Conservation (phyloP, 441 rosid species). For the Arabidopsis lyrata region DNA sequence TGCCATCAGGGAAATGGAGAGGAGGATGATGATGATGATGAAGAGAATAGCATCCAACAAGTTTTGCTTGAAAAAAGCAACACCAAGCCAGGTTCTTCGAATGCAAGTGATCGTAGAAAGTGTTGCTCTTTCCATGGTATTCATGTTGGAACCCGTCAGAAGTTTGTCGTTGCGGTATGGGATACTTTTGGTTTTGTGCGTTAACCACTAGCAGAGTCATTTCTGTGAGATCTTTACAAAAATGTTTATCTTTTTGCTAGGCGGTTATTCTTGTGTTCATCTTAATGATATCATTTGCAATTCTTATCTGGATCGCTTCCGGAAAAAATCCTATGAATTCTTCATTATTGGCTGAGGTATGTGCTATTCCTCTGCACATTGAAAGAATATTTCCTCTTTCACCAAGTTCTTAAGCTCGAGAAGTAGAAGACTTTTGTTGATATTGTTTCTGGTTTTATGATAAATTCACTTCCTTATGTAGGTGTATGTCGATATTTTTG, state of each 20-base stretch:
- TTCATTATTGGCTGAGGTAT: conserved; percentile 57
- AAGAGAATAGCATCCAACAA: conserved; percentile 53
- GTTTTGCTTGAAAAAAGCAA: conserved; percentile 52
- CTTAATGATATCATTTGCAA: conserved; percentile 60
- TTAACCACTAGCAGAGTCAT: background rate
- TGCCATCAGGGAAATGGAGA: conserved; percentile 92
- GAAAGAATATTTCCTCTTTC: conserved; percentile 1
- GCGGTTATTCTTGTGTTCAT: conserved; percentile 56
- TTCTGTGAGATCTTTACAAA: conserved; percentile 10
- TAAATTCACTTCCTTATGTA: conserved; percentile 30
- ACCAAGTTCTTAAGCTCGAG: background rate
- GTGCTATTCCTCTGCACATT: conserved; percentile 1
- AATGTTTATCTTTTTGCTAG: conserved; percentile 39
- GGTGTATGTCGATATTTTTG: conserved; percentile 58
- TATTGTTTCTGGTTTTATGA: conserved; percentile 7
- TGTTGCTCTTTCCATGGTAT: conserved; percentile 59
- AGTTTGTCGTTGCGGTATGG: conserved; percentile 61
- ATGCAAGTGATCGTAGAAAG: conserved; percentile 44
- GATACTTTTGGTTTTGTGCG: conserved; percentile 14
- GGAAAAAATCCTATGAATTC: conserved; percentile 58
- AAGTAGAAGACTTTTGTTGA: background rate
- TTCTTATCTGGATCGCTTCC: conserved; percentile 63
- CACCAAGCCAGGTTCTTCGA: conserved; percentile 49
- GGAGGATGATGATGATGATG: conserved; percentile 88
- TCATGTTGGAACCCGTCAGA: conserved; percentile 64